Conservation (phyloP, 2,329 filamentous ascomycete species). For the Purpureocillium lavendulum region DNA sequence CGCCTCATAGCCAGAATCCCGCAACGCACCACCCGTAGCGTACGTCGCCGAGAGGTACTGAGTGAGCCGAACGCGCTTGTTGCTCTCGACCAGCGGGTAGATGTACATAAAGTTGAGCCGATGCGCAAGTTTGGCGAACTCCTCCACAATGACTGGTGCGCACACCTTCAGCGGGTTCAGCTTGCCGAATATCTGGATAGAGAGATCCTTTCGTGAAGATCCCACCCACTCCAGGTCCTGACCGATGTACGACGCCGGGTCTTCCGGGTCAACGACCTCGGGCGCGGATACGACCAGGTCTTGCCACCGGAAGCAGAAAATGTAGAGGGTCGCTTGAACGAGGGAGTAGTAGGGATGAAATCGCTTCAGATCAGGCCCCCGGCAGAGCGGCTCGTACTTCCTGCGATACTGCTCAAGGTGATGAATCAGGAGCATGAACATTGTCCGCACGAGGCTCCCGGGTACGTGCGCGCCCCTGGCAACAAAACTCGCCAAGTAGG, state of each 20-base stretch:
- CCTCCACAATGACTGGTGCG: conserved; percentile 78
- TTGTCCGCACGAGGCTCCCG: conserved; percentile 65
- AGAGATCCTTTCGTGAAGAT: conserved; percentile 64
- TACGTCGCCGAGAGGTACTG: conserved; percentile 55
- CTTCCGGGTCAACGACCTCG: conserved; percentile 53
- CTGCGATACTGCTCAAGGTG: conserved; percentile 70
- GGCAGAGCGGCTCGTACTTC: conserved; percentile 64
- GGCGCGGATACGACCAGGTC: conserved; percentile 64
- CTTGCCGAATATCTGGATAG: conserved; percentile 72
- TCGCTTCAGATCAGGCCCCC: conserved; percentile 75
- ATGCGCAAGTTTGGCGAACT: conserved; percentile 83
- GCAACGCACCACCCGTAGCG: conserved; percentile 44
- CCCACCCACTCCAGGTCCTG: conserved; percentile 73
- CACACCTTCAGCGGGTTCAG: conserved; percentile 95
- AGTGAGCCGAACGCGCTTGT: conserved; percentile 79
- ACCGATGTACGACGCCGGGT: conserved; percentile 50
- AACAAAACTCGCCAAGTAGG: conserved; percentile 91
- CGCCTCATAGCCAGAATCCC: conserved; percentile 35
- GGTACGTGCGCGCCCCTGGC: conserved; percentile 80
- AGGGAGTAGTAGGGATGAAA: conserved; percentile 82
- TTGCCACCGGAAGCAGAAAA: conserved; percentile 97
- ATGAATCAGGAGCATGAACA: conserved; percentile 70
- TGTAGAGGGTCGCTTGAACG: conserved; percentile 84
- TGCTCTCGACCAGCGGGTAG: conserved; percentile 78
- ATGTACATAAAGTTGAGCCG: conserved; percentile 86